Conservation (phyloP, 2,329 filamentous ascomycete species). For the Furcasterigmium furcatum region DNA sequence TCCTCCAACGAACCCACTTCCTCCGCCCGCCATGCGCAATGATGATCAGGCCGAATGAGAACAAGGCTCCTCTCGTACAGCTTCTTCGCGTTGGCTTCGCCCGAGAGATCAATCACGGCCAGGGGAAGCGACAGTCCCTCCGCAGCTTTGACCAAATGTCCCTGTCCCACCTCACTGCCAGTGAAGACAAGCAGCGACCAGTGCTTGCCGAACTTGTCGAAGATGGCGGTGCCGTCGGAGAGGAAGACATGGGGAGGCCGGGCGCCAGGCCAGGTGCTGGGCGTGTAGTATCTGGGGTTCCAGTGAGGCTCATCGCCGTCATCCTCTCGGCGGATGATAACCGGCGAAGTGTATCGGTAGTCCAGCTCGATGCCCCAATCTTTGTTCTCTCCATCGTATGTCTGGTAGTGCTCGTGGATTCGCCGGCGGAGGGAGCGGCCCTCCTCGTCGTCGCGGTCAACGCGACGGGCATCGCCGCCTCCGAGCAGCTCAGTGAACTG, state of each 20-base stretch:
- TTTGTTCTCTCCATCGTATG: constrained; percentile 20
- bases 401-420: not conserved
- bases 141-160: not conserved
- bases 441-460: not conserved
- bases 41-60: not conserved
- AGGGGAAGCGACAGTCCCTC: not conserved
- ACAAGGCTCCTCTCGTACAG: not conserved
- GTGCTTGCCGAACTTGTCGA: not conserved
- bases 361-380: constrained; percentile 22
- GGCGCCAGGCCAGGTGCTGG: not conserved
- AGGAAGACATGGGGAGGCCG: not conserved
- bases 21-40: not conserved
- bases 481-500: not conserved
- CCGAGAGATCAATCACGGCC: not conserved
- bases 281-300: not conserved
- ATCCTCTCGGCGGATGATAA: not conserved
- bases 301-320: not conserved
- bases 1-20: not conserved
- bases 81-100: not conserved
- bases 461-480: not conserved
- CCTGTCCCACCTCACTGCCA: not conserved
- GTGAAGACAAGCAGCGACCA: not conserved
- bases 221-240: not conserved
- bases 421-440: not conserved
- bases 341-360: constrained; percentile 20